Base-by-base conservation (phyloP, 1,284 basidiomycete species). In the Ceratobasidium sp. region DNA sequence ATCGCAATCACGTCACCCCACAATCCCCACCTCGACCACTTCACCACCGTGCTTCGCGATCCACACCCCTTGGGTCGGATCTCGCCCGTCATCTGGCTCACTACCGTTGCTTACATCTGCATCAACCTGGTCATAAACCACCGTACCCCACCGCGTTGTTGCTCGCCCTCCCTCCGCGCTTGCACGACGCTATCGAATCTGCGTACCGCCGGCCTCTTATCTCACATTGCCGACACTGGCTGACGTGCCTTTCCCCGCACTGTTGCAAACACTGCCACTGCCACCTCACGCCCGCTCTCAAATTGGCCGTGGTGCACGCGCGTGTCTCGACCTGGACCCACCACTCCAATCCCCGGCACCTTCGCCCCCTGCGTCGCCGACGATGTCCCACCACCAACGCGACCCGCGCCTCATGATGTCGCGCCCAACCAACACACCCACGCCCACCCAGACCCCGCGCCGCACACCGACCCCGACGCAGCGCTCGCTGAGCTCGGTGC, bases 111-210 rank as follows among this genome's bases (percentile, higher is more conserved):
- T 66, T 66, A 66, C 64, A 23, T 45, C 20, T 31, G 13, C 42
- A 71, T 71, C 68, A 68, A 58, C 67, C 51, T 71, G 68, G 68
- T 71, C 68, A 71, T 71, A 71, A 71, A 71, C 68, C 53, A 42
- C 68, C 68, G n/a, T 31, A 7, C 23, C 23, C 13, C 33, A 26
- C 51, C 35, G 66, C 66, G 66, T 26, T 53, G 54, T 60, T 53
- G 33, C 49, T 54, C 39, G 53, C 15, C 68, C 68, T 68, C 68
- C 49, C 67, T 35, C 53, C 53, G 23, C 49, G 20, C 49, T 39
- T 7, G 49, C 20, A 23, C 26, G n/a, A 42, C 65, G 47, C 49
- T 54, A 15, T 63, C 56, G 56, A 26, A 60, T 17, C 28, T 13
- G n/a, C 31, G 17, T 7, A 31, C 53, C 68, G 68, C 68, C 68